Conservation (phyloP, 1,139 yeast genomes). For the Hyphopichia fennica region DNA sequence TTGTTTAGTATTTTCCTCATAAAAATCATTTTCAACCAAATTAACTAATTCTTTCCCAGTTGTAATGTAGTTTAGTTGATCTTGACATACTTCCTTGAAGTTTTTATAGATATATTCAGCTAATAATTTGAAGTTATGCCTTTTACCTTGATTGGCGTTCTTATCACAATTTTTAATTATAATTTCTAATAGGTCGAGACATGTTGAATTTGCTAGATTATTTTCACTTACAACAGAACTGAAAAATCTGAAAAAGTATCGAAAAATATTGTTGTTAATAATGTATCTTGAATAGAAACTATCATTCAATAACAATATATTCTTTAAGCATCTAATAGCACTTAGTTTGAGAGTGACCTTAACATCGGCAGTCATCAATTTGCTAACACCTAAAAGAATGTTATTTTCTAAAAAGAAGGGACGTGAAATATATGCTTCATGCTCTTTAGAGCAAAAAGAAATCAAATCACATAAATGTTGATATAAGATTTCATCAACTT, state of each 20-base stretch:
- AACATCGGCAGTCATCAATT: conserved; percentile 36
- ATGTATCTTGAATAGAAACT: conserved; percentile 57
- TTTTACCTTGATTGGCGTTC: conserved; percentile 20
- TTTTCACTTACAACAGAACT: conserved; percentile 51
- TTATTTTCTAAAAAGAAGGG: conserved; percentile 60
- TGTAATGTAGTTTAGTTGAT: conserved; percentile 25
- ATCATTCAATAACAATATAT: conserved; percentile 61
- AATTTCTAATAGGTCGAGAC: conserved; percentile 67
- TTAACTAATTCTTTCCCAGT: conserved; percentile 34
- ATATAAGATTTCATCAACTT: conserved; percentile 43
- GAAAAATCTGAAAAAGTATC: conserved; percentile 51
- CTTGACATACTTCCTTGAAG: conserved; percentile 37
- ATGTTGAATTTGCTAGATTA: conserved; percentile 72
- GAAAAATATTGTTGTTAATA: conserved; percentile 54
- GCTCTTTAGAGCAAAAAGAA: conserved; percentile 64
- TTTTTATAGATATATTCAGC: conserved; percentile 50
- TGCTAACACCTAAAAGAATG: conserved; percentile 53
- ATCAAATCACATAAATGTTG: conserved; percentile 71
- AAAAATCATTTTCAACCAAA: conserved; percentile 25
- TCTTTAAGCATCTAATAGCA: conserved; percentile 64
- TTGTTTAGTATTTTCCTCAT: conserved; percentile 9
- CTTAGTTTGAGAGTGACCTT: conserved; percentile 60
- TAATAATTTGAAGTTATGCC: conserved; percentile 44
- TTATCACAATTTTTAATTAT: conserved; percentile 37
- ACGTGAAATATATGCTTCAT: conserved; percentile 54